These are phyloP conservation scores for Fusarium hainanense DNA, from an alignment of 2,329 filamentous ascomycete genomes.

Conservation along the genomic window DNA sequence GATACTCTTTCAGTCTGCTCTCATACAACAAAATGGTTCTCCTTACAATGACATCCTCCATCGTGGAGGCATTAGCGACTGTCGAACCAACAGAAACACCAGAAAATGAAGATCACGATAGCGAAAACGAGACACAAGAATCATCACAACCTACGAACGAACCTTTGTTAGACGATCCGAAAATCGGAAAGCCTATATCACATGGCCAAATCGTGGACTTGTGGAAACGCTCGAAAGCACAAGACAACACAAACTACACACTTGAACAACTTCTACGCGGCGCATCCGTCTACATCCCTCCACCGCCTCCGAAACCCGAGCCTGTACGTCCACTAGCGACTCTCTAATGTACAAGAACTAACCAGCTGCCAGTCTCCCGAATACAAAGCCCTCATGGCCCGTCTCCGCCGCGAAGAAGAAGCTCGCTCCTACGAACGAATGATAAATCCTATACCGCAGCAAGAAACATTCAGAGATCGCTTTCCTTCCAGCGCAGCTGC, in stretches of 20 bases:
- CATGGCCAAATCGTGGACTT: constrained; percentile 75
- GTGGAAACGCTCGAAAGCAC: constrained; percentile 62
- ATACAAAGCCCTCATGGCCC: constrained; percentile 88
- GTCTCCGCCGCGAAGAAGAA: constrained; percentile 85
- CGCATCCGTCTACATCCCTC: constrained; percentile 78
- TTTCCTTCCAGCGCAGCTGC: constrained; percentile 66
- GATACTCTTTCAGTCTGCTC: accelerated
- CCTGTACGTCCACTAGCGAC: constrained; percentile 67
- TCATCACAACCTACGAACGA: constrained; percentile 55
- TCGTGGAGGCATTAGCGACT: constrained; percentile 69
- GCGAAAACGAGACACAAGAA: constrained; percentile 32
- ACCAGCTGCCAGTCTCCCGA: constrained; percentile 70
- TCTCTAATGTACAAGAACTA: background rate
- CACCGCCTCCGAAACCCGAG: constrained; percentile 81
- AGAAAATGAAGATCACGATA: constrained; percentile 14
- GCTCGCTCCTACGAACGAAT: constrained; percentile 84
- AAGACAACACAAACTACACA: constrained; percentile 53
- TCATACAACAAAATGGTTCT: constrained; percentile 69
- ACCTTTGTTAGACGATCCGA: constrained; percentile 61
- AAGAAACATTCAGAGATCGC: constrained; percentile 69
- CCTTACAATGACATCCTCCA: constrained; percentile 77
- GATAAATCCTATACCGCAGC: constrained; percentile 67
- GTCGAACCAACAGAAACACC: constrained; percentile 37
- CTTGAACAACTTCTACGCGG: constrained; percentile 79
- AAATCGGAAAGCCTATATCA: constrained; percentile 74